Percentiles rank a stretch among this genome's conserved stretches.
Conservation (phyloP, 805 yeast genomes). For the Kluyveromyces siamensis region DNA sequence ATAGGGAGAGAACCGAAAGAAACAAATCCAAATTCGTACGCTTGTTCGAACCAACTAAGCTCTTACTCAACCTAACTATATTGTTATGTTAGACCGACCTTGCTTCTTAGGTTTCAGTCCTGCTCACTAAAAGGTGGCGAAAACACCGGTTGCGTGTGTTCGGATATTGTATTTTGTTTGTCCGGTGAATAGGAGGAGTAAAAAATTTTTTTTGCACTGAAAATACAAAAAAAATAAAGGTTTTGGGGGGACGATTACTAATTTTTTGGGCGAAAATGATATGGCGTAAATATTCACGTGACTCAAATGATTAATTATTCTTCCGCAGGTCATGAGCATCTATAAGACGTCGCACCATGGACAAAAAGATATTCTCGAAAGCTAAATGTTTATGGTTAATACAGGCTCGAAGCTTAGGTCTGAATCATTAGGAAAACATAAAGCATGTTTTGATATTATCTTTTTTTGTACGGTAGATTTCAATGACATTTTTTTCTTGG, state of each 20-base stretch:
- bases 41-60: not conserved
- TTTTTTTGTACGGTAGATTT: no score
- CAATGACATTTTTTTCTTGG: no score
- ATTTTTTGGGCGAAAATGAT: not conserved
- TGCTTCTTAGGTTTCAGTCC: not conserved
- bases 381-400: no score
- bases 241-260: not conserved
- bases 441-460: no score
- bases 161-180: not conserved
- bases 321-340: no score
- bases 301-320: not conserved
- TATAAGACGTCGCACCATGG: no score
- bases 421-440: no score
- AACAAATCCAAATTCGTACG: not conserved
- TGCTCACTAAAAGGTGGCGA: not conserved
- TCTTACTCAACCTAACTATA: not conserved
- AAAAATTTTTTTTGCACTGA: not conserved
- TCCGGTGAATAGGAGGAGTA: conserved; percentile 1
- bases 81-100: not conserved
- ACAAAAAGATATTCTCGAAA: no score
- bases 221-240: not conserved
- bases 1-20: not conserved
- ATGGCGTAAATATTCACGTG: not conserved
- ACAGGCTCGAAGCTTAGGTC: no score
- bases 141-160: not conserved